Evolutionary conservation across 108 stramenopile genomes (phyloP).

Genomic region (Seminavis robusta): DNA sequence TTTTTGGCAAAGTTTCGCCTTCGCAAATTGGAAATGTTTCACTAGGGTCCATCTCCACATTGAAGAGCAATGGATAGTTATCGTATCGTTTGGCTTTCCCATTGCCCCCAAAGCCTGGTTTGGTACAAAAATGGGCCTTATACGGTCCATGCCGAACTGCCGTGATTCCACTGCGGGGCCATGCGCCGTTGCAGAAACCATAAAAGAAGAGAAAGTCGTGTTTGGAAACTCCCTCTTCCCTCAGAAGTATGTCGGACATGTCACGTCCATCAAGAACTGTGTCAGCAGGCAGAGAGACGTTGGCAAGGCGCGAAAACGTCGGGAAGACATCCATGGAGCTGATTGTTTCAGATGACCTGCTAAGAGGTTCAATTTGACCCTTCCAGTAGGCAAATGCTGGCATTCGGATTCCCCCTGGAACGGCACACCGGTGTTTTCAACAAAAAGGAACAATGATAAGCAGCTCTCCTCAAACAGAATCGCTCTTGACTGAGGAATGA

Average conservation of each 20-base stretch:
- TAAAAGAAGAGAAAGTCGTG: slow-evolving; percentile 44
- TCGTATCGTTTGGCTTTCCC: slow-evolving; percentile 7
- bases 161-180: slow-evolving; percentile 14
- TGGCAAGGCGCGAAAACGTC: slow-evolving; percentile 34
- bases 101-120: slow-evolving; percentile 26
- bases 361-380: slow-evolving; percentile 29
- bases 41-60: slow-evolving; percentile 39
- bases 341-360: slow-evolving; percentile 23
- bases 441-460: no score
- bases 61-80: slow-evolving; percentile 36
- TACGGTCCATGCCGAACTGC: slow-evolving; percentile 39
- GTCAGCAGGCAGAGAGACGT: slow-evolving; percentile 29
- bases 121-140: slow-evolving; percentile 48
- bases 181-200: slow-evolving; percentile 20
- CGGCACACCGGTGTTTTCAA: not conserved
- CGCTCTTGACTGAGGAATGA: not conserved
- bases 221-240: slow-evolving; percentile 24
- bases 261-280: slow-evolving; percentile 36
- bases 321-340: slow-evolving; percentile 48
- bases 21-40: slow-evolving; percentile 29
- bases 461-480: no score
- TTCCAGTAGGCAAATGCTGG: slow-evolving; percentile 49
- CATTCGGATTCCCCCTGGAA: slow-evolving; percentile 35
- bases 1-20: slow-evolving; percentile 11
- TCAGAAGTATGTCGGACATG: slow-evolving; percentile 27